Conservation (phyloP, 495 filamentous ascomycete genomes). For the Xylaria flabelliformis region DNA sequence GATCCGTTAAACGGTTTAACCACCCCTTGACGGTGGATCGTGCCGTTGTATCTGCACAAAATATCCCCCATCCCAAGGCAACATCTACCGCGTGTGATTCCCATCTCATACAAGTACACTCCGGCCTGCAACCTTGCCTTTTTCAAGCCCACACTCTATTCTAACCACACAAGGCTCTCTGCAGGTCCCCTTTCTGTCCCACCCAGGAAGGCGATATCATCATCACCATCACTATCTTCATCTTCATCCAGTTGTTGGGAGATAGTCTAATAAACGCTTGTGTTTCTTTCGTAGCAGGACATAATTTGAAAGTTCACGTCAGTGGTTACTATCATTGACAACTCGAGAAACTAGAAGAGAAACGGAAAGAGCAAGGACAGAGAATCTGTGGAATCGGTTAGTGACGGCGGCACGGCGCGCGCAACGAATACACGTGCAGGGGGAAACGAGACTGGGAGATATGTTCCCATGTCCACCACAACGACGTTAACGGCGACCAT, state of each 20-base stretch:
- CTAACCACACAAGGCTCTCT: slow-evolving; percentile 47
- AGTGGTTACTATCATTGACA: slow-evolving; percentile 12
- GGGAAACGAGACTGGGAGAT: slow-evolving; percentile 38
- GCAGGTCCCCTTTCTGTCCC: slow-evolving; percentile 34
- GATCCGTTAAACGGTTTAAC: slow-evolving; percentile 48
- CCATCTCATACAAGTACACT: slow-evolving; percentile 58
- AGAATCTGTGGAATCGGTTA: slow-evolving; percentile 21
- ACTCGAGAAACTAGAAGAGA: slow-evolving; percentile 7
- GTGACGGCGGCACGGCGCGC: slow-evolving; percentile 36
- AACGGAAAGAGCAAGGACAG: slow-evolving; percentile 13
- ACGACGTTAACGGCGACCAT: slow-evolving; percentile 60
- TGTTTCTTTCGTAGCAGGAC: not conserved
- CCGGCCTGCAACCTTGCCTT: slow-evolving; percentile 52
- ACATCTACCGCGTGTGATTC: slow-evolving; percentile 48
- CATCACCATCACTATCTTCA: slow-evolving; percentile 18
- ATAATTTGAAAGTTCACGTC: slow-evolving; percentile 13
- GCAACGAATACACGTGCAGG: slow-evolving; percentile 25
- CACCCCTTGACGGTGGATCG: slow-evolving; percentile 49
- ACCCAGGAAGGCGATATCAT: slow-evolving; percentile 23
- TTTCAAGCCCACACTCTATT: slow-evolving; percentile 47
- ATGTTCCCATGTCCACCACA: slow-evolving; percentile 60
- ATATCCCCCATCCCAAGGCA: slow-evolving; percentile 52
- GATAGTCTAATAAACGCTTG: slow-evolving; percentile 12
- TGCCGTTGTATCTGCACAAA: slow-evolving; percentile 58
- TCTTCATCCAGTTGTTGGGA: not conserved